Base-by-base conservation (phyloP, 2,329 filamentous ascomycete species). In the Cladosporium sp. region DNA sequence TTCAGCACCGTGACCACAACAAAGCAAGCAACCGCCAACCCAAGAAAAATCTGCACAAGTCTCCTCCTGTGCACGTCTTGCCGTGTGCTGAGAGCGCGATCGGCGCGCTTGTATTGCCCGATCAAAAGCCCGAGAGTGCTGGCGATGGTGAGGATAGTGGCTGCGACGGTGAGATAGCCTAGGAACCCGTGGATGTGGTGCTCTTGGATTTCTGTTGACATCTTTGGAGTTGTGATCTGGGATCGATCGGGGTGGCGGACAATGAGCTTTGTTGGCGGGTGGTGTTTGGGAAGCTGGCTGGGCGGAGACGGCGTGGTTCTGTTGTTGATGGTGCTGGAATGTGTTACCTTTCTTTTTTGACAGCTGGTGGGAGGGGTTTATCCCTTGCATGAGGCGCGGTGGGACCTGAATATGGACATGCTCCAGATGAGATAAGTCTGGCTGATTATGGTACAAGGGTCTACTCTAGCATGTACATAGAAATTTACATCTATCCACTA, bases 1-100 rank as follows among this genome's bases (percentile, higher is more conserved):
- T 53, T 59, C 46, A 59, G 26, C 16, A 30, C 28, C 23, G 56
- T 54, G 21, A 65, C 34, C 8, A 53, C 30, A 11, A 65, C n/a
- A 10, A 54, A 65, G 13, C 63, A 65, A 18, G 48, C 46, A 28
- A 39, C 18, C 3, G 54, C 54, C 23, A 65, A 11, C 1, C 43
- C 63, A 16, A 59, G 56, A 18, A 65, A 65, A 2, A 65, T n/a
- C 18, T 53, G 25, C 39, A 65, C 54, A 21, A 51, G 46, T 16
- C 46, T 7, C 8, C 39, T 57, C 32, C 63, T 39, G 14, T 59
- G 43, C 4, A 25, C 46, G 18, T 56, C 63, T 3, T 32, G 30
- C n/a, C 63, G 54, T 18, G 53, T 39, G 30, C 63, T 65, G 54
- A 65, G 30, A 18, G 48, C 43, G 21, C 54, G 48, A 14, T 26